A percentile compares a stretch with the other conserved stretches of the same genome.
Evolutionary conservation across 441 rosid genomes (phyloP).

Genomic region (Populus hybrid): DNA sequence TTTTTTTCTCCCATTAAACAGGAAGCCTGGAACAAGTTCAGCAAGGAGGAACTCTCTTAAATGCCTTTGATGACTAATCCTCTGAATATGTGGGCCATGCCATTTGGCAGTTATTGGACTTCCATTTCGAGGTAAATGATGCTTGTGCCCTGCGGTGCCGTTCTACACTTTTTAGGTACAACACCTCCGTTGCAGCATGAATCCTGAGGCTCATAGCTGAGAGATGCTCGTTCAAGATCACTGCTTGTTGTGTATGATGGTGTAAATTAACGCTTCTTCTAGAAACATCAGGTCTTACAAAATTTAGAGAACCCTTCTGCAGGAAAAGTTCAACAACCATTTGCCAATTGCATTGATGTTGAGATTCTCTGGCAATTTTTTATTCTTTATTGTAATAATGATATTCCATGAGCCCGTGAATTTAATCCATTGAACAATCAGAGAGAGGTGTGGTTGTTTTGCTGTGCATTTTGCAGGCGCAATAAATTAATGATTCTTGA

Average conservation of each 20-base stretch:
- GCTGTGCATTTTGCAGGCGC: background rate
- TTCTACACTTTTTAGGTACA: background rate
- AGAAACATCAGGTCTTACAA: background rate
- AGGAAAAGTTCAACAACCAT: background rate
- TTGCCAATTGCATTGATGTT: background rate
- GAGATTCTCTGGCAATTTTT: background rate
- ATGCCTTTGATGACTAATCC: background rate
- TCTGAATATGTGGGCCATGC: background rate
- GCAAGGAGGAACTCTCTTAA: constrained; percentile 46
- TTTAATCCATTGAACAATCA: background rate
- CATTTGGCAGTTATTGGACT: background rate
- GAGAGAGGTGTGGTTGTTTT: background rate
- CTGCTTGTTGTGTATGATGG: constrained; percentile 7
- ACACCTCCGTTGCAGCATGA: background rate
- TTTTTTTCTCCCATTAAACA: constrained; percentile 20
- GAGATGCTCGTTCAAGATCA: background rate
- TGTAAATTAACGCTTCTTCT: constrained; percentile 9
- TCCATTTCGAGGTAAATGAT: background rate
- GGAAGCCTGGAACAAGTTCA: constrained; percentile 59
- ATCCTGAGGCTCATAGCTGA: background rate
- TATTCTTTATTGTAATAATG: background rate
- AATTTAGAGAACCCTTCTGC: background rate
- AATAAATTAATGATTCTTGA: background rate
- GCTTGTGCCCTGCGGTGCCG: background rate
- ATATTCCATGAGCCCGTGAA: background rate